Percentiles rank a stretch among this genome's conserved stretches.
Evolutionary conservation across 495 filamentous ascomycete species (phyloP).

Genomic region (Lindgomyces ingoldianus): DNA sequence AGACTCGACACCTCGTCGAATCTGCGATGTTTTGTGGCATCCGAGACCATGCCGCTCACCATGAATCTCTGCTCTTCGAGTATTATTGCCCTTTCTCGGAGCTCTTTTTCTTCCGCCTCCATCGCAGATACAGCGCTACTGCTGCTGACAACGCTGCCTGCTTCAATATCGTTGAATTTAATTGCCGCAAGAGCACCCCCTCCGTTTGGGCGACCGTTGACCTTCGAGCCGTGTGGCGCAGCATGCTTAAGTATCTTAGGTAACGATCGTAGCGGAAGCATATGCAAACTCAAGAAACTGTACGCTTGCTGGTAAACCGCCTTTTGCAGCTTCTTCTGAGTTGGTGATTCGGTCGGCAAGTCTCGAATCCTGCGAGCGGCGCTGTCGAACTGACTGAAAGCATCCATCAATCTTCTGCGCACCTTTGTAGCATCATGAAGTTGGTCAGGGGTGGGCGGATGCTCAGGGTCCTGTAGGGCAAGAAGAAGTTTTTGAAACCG

Average conservation of each 20-base stretch:
- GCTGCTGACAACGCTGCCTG: conserved; percentile 38
- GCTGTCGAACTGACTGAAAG: conserved; percentile 85
- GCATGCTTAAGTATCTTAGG: conserved; percentile 79
- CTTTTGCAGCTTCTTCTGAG: conserved; percentile 77
- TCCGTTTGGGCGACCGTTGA: conserved; percentile 46
- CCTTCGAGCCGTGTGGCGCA: conserved; percentile 49
- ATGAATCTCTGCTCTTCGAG: conserved; percentile 94
- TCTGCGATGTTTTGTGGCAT: conserved; percentile 74
- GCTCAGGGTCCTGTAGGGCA: conserved; percentile 67
- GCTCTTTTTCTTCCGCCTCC: conserved; percentile 82
- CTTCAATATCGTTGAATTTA: conserved; percentile 63
- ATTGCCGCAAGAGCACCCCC: conserved; percentile 60
- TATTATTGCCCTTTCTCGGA: conserved; percentile 81
- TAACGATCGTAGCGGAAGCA: conserved; percentile 85
- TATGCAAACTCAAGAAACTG: conserved; percentile 85
- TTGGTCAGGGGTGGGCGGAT: conserved; percentile 71
- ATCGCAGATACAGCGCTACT: conserved; percentile 61
- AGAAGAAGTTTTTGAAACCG: conserved; percentile 80
- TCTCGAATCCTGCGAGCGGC: conserved; percentile 82
- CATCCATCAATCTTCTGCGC: conserved; percentile 85
- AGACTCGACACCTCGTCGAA: conserved; percentile 89
- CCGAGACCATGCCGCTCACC: conserved; percentile 82
- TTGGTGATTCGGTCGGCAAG: conserved; percentile 67
- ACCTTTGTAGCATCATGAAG: conserved; percentile 87
- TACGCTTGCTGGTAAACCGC: conserved; percentile 80